These are phyloP conservation scores for Dianthus caryophyllus DNA, from an alignment of 148 eudicot species.

Conservation along the genomic window DNA sequence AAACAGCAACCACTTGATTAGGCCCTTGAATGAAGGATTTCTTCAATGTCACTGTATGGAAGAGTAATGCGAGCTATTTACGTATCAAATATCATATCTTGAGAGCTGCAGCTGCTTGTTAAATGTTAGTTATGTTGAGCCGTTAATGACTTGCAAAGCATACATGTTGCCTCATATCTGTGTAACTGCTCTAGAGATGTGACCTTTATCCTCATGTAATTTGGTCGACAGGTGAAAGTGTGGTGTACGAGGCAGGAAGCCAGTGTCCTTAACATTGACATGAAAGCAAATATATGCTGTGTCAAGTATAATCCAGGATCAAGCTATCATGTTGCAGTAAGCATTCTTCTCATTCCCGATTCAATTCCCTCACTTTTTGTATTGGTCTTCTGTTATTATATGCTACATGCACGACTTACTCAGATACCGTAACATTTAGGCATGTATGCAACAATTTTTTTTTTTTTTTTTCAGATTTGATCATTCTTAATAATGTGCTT, in stretches of 20 bases:
- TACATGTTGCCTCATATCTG: background rate
- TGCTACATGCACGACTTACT: too few relatives aligned
- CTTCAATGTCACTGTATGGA: too few relatives aligned
- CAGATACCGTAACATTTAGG: too few relatives aligned
- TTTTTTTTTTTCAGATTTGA: background rate
- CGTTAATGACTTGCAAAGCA: background rate
- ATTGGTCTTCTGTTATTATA: background rate
- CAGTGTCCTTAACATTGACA: slow-evolving; percentile 68
- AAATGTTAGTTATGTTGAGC: background rate
- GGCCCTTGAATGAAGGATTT: too few relatives aligned
- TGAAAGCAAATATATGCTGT: slow-evolving; percentile 79
- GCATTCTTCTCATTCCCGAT: slow-evolving; percentile 7
- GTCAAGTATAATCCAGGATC: slow-evolving; percentile 85
- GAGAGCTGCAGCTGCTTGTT: background rate
- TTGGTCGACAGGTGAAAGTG: slow-evolving; percentile 53
- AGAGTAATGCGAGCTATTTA: background rate
- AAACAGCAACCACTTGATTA: too few relatives aligned
- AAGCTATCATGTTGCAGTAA: slow-evolving; percentile 62
- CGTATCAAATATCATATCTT: background rate
- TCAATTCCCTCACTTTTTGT: background rate
- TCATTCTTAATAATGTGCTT: too few relatives aligned
- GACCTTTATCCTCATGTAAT: slow-evolving; percentile 1
- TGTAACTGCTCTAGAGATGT: background rate
- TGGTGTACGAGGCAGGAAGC: slow-evolving; percentile 80
- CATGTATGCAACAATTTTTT: background rate